Evolutionary conservation across 345 rosid genomes (phyloP).

Genomic region (Pistacia vera): DNA sequence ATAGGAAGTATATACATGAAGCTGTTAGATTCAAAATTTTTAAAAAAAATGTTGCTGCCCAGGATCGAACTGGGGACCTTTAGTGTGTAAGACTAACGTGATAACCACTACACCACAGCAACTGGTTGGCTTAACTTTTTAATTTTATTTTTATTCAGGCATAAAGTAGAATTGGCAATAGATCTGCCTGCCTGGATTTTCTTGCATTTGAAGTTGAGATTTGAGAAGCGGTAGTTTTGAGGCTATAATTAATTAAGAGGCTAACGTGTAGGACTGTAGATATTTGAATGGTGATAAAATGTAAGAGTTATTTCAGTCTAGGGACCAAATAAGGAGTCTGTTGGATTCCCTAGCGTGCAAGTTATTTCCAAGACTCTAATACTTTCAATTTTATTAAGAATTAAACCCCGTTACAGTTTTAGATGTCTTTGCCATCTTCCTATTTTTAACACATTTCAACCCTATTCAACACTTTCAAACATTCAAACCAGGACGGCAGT

Average conservation of each 20-base stretch:
- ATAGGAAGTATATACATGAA: no score
- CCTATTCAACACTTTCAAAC: background rate
- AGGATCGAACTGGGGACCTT: slow-evolving; percentile 57
- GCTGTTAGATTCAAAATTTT: background rate
- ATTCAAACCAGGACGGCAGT: no score
- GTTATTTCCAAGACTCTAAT: background rate
- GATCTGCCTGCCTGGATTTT: no score
- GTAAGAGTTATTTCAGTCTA: no score
- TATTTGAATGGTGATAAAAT: no score
- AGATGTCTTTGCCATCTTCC: background rate
- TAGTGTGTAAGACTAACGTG: slow-evolving; percentile 57
- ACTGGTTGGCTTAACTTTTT: background rate
- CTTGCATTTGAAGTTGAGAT: no score
- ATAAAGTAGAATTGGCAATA: no score
- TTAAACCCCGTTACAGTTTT: no score
- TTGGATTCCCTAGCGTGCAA: background rate
- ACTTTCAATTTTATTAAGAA: background rate
- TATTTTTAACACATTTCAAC: background rate
- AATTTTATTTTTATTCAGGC: no score
- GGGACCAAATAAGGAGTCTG: background rate
- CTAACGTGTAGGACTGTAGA: background rate
- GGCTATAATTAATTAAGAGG: no score
- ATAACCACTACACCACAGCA: slow-evolving; percentile 60
- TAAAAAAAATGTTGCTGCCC: slow-evolving; percentile 30
- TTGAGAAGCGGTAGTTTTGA: no score